These are phyloP conservation scores for Vanderwaltozyma yarrowii DNA, from an alignment of 805 yeast species.

Conservation along the genomic window DNA sequence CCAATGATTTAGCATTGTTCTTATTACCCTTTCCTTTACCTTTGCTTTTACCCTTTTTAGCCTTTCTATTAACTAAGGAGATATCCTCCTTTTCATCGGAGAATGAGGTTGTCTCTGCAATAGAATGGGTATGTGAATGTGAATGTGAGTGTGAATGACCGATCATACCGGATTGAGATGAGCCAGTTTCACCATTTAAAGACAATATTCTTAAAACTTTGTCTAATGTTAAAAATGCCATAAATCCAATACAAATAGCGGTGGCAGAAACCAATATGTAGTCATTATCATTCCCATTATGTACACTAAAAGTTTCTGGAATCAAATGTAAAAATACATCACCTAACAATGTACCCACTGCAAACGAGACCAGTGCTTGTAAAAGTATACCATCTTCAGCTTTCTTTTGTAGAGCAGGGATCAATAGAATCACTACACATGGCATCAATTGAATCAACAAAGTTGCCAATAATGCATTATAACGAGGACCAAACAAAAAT, in stretches of 20 bases:
- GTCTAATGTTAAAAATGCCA: conserved; percentile 51
- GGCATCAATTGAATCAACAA: conserved; percentile 58
- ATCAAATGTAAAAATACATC: conserved; percentile 63
- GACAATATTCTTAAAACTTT: conserved; percentile 42
- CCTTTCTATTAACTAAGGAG: not conserved
- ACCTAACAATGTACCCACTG: conserved; percentile 67
- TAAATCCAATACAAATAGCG: conserved; percentile 51
- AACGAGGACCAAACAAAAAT: conserved; percentile 34
- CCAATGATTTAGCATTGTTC: not conserved
- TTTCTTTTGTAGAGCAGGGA: conserved; percentile 37
- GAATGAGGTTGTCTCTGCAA: conserved; percentile 5
- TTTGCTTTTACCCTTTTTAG: not conserved
- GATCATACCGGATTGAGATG: conserved; percentile 11
- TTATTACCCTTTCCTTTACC: conserved; percentile 5
- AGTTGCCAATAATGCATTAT: conserved; percentile 55
- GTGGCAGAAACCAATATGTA: conserved; percentile 35
- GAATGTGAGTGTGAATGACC: conserved; percentile 36
- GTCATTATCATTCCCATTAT: conserved; percentile 33
- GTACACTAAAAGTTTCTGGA: conserved; percentile 58
- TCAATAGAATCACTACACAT: conserved; percentile 41
- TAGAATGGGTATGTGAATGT: conserved; percentile 35
- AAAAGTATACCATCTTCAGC: conserved; percentile 19
- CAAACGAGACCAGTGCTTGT: conserved; percentile 54
- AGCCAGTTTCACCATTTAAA: conserved; percentile 8
- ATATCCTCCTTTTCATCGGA: conserved; percentile 1